Conservation (phyloP, 1,284 basidiomycete species). For the Caloboletus inedulis region DNA sequence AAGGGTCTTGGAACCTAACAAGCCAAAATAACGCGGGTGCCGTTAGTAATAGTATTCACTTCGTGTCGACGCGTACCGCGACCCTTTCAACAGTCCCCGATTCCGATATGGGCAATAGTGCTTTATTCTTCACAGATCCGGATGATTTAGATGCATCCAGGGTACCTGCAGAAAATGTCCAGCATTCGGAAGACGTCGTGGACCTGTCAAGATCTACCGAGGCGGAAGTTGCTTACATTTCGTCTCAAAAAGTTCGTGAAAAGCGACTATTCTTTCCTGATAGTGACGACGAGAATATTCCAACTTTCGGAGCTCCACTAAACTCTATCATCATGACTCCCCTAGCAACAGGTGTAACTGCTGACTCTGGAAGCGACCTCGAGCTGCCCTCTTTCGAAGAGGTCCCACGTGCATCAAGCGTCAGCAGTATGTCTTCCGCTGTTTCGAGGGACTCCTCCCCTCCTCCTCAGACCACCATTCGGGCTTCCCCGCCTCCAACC, state of each 20-base stretch:
- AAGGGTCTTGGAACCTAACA: conserved; percentile 14
- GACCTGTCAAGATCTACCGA: not conserved
- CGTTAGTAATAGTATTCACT: too few relatives aligned
- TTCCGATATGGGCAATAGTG: conserved; percentile 13
- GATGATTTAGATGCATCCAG: conserved; percentile 32
- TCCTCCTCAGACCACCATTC: conserved; percentile 16
- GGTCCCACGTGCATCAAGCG: conserved; percentile 41
- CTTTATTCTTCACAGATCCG: conserved; percentile 38
- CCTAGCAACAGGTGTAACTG: conserved; percentile 4
- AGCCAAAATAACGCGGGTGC: conserved; percentile 26
- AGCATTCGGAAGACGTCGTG: not conserved
- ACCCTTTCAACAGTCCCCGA: not conserved
- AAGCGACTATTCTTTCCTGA: conserved; percentile 53
- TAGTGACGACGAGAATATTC: conserved; percentile 54
- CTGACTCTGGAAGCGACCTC: conserved; percentile 33
- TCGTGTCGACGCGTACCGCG: conserved; percentile 16
- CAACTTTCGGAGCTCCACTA: conserved; percentile 17
- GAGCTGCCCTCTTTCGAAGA: conserved; percentile 35
- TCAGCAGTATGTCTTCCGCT: conserved; percentile 38
- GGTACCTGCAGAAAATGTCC: not conserved
- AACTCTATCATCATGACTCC: conserved; percentile 14
- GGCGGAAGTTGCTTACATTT: not conserved
- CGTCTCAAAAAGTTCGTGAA: conserved; percentile 16
- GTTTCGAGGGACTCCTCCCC: conserved; percentile 30
- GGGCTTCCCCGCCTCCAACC: conserved; percentile 32